Evolutionary conservation across 2,329 filamentous ascomycete species (phyloP), one percentile per base, ranked within the genome.

Genomic region (Talaromyces atroroseus): DNA sequence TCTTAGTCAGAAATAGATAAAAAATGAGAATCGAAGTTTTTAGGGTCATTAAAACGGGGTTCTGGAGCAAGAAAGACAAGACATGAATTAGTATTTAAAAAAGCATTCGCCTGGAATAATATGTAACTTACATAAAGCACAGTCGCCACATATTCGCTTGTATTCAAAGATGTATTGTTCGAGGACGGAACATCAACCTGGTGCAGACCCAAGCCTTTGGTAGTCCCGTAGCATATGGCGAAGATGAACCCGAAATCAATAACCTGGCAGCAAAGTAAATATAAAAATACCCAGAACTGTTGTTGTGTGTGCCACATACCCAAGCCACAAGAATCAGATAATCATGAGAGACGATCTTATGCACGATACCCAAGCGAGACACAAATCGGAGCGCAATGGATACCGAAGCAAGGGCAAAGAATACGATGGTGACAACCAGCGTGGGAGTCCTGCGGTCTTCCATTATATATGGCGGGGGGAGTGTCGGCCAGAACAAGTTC

Each of bases 11-110:
- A 42, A 87, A 86, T 50, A 96, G 79, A 73, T 95, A 96, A 72
- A 96, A 96, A 53, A 94, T 80, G 57, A 96, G 79, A 64, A 96
- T 89, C n/a, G 90, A 95, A 0, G 89, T 91, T 74, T 96, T 96
- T 51, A 90, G 90, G 2, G 88, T 85, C 89, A 95, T 95, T 56
- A 96, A 78, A 3, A 89, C 87, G 12, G 91, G 91, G 67, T 96
- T 95, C 85, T 92, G 65, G n/a, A 20, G 10, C 3, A 5, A 36
- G 14, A 58, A 40, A 49, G n/a, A 38, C 38, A 46, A 24, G 21
- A 26, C 11, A 29, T 8, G 11, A 36, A 52, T 51, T 42, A 50
- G 26, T 32, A 16, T 58, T 58, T 26, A 44, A 32, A 26, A 6
- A 32, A 18, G 1, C 23, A 32, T 52, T 44, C 8, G 12, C 6